A percentile compares a stretch with the other conserved stretches of the same genome.
These are phyloP conservation scores for Albophoma yamanashiensis DNA, from an alignment of 2,329 filamentous ascomycete genomes.

Conservation along the genomic window DNA sequence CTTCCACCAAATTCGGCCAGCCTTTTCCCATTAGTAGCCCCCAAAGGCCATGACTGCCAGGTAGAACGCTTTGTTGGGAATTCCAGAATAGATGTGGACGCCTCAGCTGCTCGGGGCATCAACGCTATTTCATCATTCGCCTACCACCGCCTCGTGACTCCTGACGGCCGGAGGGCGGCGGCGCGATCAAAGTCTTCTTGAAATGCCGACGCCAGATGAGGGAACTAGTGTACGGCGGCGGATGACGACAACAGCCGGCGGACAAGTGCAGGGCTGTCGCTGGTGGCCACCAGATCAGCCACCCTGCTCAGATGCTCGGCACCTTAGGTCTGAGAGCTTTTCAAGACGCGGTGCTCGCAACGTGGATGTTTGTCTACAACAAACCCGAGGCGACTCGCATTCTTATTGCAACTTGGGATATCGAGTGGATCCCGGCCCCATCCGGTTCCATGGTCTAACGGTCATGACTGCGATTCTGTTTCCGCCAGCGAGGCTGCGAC, in stretches of 20 bases:
- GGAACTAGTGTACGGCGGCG: no score
- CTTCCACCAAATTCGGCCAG: constrained; percentile 42
- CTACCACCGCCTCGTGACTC: neutral
- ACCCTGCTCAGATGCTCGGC: neutral
- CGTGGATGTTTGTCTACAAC: neutral
- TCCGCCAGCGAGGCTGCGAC: no score
- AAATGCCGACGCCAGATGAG: no score
- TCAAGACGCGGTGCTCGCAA: no score
- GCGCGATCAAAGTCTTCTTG: neutral
- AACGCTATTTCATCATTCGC: neutral
- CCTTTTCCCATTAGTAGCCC: constrained; percentile 43
- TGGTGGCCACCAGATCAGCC: no score
- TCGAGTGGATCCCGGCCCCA: no score
- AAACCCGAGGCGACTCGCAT: neutral
- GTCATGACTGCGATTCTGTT: no score
- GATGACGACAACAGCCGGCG: neutral
- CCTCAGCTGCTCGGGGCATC: constrained; percentile 15
- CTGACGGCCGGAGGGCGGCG: neutral
- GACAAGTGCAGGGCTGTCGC: no score
- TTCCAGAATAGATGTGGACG: constrained; percentile 45
- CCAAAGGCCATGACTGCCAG: constrained; percentile 34
- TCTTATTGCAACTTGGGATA: neutral
- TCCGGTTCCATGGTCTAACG: no score
- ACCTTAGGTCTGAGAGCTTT: no score
- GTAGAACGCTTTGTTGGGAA: constrained; percentile 48